phyloP scores from a whole-genome alignment of 2,329 filamentous ascomycete species.

The Curvularia hawaiiensis region DNA sequence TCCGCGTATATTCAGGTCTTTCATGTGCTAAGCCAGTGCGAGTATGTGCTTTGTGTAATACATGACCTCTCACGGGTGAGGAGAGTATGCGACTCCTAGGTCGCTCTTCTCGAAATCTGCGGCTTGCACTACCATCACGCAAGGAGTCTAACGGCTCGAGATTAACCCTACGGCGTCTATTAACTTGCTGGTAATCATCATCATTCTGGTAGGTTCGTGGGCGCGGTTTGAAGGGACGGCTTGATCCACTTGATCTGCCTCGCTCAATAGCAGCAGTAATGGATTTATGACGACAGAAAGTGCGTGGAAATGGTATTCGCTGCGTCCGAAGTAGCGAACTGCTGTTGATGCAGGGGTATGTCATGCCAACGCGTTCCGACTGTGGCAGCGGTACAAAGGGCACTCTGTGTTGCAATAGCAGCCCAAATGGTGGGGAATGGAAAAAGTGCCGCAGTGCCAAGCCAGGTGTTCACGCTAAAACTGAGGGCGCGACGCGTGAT shows the following conservation, averaged over 20 bases:
- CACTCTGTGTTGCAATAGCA: neutral
- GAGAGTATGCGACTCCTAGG: neutral
- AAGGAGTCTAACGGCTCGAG: slow-evolving; percentile 17
- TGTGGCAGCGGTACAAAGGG: neutral
- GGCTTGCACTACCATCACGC: slow-evolving; percentile 5
- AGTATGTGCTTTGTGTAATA: too few species aligned
- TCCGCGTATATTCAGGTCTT: neutral
- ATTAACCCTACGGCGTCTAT: slow-evolving; percentile 5
- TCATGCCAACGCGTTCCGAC: slow-evolving; percentile 24
- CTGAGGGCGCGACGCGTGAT: slow-evolving; percentile 15
- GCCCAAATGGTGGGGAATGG: neutral
- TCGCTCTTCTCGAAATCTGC: slow-evolving; percentile 6
- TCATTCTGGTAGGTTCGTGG: slow-evolving; percentile 6
- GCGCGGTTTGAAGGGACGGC: slow-evolving; percentile 17
- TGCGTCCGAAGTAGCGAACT: slow-evolving; percentile 25
- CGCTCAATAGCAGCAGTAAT: slow-evolving; percentile 42
- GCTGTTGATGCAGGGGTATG: slow-evolving; percentile 23
- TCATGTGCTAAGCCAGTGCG: neutral
- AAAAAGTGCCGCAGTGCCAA: slow-evolving; percentile 15
- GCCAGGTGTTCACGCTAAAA: slow-evolving; percentile 6
- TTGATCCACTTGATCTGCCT: slow-evolving; percentile 24
- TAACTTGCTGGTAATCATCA: neutral
- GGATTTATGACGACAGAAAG: slow-evolving; percentile 38
- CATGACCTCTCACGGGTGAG: neutral
- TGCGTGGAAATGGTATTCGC: slow-evolving; percentile 17